Base-by-base conservation (phyloP, 2,329 filamentous ascomycete species). In the Aspergillus terreus region DNA sequence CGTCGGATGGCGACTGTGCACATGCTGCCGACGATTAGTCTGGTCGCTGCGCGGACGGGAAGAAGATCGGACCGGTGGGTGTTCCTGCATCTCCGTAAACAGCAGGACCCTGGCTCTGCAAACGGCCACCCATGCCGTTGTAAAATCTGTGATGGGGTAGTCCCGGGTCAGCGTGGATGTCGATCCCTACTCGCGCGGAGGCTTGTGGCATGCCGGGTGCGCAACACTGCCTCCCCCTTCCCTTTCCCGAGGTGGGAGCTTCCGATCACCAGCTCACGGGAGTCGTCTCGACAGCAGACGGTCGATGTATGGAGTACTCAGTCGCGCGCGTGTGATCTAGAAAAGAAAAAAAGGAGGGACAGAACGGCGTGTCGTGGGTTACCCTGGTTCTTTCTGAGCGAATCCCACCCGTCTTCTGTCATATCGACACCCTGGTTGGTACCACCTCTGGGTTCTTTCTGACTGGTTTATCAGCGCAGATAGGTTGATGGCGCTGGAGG, bases 201-300 rank as follows among this genome's bases (percentile, higher is more conserved):
- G 33, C 33, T 49, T 49, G 44, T 59, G 55, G 56, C 49, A 59
- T 59, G 54, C 50, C 46, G 47, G 46, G 46, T 51, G 43, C 44
- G 40, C 38, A 52, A 59, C 50, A 58, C 48, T 46, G 53, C 53
- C 57, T 56, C 57, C 57, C 56, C 56, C 53, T 59, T 59, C 57
- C 56, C 56, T 51, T 59, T 59, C 51, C 51, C 27, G 48, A 50
- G 27, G 41, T 21, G 17, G 23, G 23, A 25, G 15, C 33, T 25
- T 25, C 40, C 30, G 45, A 46, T 47, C 30, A 19, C 35, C 35
- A 11, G 2, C 23, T 23, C 27, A 30, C 14, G 15, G 35, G 35
- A 17, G 5, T 15, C 35, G 35, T n/a, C 35, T 38, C 14, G 35
- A 17, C 35, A n/a, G 6, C 35, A 11, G 6, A 10, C 14, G 35